Evolutionary conservation across 1,284 basidiomycete genomes (phyloP).

Genomic region (Vanrija humicola): DNA sequence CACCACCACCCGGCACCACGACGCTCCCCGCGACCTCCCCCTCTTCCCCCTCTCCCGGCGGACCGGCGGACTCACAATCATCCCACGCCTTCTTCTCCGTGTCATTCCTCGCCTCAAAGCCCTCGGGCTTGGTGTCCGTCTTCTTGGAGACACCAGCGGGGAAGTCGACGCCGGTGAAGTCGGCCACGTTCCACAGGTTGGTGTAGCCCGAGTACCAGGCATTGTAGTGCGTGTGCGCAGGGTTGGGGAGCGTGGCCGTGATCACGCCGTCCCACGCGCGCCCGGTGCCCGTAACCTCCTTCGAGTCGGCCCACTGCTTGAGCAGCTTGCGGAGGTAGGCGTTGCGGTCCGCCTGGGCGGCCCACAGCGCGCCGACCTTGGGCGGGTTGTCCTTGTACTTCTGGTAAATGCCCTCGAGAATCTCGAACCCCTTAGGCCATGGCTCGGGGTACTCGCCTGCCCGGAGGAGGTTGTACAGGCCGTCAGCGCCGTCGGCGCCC

Average conservation of each 20-base stretch:
- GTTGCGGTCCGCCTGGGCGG: conserved; percentile 6
- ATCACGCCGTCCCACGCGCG: conserved; percentile 18
- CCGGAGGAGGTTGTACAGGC: too few species aligned
- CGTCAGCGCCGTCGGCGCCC: conserved; percentile 7
- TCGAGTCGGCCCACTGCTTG: conserved; percentile 4
- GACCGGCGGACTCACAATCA: conserved; percentile 58
- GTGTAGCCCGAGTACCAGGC: conserved; percentile 8
- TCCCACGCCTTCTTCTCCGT: conserved; percentile 55
- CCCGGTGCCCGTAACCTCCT: conserved; percentile 10
- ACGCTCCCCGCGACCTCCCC: too few species aligned
- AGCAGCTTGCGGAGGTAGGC: conserved; percentile 11
- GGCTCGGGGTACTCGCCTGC: conserved; percentile 13
- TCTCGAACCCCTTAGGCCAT: conserved; percentile 10
- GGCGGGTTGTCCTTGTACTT: conserved; percentile 7
- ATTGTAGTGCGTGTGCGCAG: conserved; percentile 3
- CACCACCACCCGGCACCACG: too few species aligned
- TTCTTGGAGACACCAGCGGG: conserved; percentile 58
- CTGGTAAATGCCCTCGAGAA: conserved; percentile 3
- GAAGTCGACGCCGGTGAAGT: conserved; percentile 60
- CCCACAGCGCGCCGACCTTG: conserved; percentile 13
- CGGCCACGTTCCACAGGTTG: conserved; percentile 41
- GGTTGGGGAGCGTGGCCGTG: conserved; percentile 6
- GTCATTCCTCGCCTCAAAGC: conserved; percentile 50
- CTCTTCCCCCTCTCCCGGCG: neutral
- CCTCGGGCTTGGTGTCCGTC: conserved; percentile 49